Evolutionary conservation across 1,284 basidiomycete genomes (phyloP).

Genomic region (Earliella scabrosa): DNA sequence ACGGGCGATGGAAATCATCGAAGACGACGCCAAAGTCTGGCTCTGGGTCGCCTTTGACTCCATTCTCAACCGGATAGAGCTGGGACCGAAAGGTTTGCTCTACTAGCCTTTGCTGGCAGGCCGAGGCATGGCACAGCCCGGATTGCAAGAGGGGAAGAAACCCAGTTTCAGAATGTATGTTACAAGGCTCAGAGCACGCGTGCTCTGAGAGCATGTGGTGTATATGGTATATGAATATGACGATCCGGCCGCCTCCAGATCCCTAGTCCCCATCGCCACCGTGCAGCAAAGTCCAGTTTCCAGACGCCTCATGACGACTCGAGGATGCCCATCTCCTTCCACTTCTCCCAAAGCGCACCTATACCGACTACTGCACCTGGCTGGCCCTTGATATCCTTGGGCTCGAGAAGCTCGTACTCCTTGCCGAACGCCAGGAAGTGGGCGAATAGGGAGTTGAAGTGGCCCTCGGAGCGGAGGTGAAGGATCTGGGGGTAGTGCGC

Average conservation of each 20-base stretch:
- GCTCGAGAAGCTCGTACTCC: constrained; percentile 90
- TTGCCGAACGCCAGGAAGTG: constrained; percentile 95
- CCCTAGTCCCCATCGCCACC: constrained; percentile 4
- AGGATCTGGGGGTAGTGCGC: constrained; percentile 93
- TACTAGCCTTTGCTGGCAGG: not conserved
- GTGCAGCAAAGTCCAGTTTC: not conserved
- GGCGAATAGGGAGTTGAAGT: constrained; percentile 98
- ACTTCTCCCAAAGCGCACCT: constrained; percentile 89
- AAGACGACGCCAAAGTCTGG: constrained; percentile 8
- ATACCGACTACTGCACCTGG: constrained; percentile 68
- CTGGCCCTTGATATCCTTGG: constrained; percentile 86
- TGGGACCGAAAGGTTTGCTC: constrained; percentile 16
- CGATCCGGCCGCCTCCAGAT: constrained; percentile 29
- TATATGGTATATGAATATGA: constrained; percentile 31
- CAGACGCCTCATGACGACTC: constrained; percentile 38
- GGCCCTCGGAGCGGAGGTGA: constrained; percentile 93
- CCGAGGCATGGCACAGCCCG: too few relatives aligned
- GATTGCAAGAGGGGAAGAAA: too few relatives aligned
- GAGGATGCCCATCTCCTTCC: constrained; percentile 83
- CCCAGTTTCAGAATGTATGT: too few relatives aligned
- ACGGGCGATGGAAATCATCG: constrained; percentile 22
- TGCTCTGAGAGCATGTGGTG: constrained; percentile 11
- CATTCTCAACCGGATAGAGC: constrained; percentile 10
- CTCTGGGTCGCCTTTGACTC: constrained; percentile 23
- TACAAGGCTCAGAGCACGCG: constrained; percentile 17